phyloP scores from a whole-genome alignment of 495 filamentous ascomycete genomes.

The Aspergillus mulundensis region DNA sequence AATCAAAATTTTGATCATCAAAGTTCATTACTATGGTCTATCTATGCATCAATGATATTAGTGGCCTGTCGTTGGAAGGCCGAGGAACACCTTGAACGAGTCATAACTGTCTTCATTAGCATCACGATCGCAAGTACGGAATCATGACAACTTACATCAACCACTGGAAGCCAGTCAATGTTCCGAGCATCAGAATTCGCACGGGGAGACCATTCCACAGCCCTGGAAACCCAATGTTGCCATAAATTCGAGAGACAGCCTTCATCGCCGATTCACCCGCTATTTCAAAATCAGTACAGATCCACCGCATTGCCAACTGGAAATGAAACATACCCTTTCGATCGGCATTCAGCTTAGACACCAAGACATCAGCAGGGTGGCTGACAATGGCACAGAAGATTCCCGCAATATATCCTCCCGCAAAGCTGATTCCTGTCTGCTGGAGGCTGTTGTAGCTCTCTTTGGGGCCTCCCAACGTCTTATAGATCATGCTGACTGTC shows the following conservation, averaged over 20 bases:
- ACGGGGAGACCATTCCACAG: conserved; percentile 68
- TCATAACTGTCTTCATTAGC: conserved; percentile 49
- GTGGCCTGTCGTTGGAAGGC: conserved; percentile 64
- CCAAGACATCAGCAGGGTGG: conserved; percentile 69
- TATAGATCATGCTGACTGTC: conserved; percentile 61
- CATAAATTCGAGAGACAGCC: conserved; percentile 63
- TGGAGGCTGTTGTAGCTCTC: conserved; percentile 56
- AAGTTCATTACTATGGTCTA: neutral
- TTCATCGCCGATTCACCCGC: conserved; percentile 60
- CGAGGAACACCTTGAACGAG: conserved; percentile 70
- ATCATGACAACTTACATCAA: conserved; percentile 46
- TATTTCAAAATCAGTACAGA: conserved; percentile 22
- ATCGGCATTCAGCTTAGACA: conserved; percentile 65
- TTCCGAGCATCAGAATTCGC: conserved; percentile 62
- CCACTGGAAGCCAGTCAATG: conserved; percentile 71
- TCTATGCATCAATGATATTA: conserved; percentile 18
- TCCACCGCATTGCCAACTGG: neutral
- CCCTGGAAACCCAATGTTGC: conserved; percentile 67
- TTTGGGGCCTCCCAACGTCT: conserved; percentile 60
- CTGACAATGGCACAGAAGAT: conserved; percentile 64
- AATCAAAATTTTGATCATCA: neutral
- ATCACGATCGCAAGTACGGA: neutral
- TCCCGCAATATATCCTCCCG: conserved; percentile 69
- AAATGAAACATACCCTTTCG: conserved; percentile 46
- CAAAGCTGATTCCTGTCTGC: conserved; percentile 66